phyloP scores from a whole-genome alignment of 768 basidiomycete species.

The Russula virescens region DNA sequence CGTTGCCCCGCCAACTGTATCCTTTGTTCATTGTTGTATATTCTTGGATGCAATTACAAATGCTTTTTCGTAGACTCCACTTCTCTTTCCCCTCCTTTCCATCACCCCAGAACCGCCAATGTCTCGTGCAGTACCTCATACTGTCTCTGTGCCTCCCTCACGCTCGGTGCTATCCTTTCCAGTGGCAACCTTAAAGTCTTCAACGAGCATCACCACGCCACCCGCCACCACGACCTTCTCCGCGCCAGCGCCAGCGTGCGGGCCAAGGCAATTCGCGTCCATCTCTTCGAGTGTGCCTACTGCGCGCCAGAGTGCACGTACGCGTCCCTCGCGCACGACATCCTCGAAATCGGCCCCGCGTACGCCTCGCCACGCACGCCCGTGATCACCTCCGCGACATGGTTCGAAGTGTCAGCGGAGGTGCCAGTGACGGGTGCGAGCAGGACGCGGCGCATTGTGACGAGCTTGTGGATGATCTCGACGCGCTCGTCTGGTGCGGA shows the following conservation, averaged over 20 bases:
- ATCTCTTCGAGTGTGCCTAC: constrained; percentile 64
- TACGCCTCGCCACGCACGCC: constrained; percentile 75
- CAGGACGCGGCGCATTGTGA: constrained; percentile 52
- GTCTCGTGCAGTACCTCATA: constrained; percentile 78
- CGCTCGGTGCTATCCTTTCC: constrained; percentile 76
- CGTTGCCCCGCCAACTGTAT: too few species aligned
- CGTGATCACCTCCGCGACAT: constrained; percentile 40
- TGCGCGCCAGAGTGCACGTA: constrained; percentile 66
- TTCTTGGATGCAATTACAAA: too few species aligned
- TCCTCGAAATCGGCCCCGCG: constrained; percentile 87
- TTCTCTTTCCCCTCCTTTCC: constrained; percentile 26
- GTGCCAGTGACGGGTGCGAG: constrained; percentile 35
- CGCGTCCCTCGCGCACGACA: constrained; percentile 84
- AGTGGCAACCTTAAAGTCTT: constrained; percentile 73
- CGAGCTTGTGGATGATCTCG: constrained; percentile 79
- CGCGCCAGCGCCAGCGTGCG: too few species aligned
- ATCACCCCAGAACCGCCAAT: constrained; percentile 66
- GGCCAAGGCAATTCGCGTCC: constrained; percentile 34
- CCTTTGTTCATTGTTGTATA: too few species aligned
- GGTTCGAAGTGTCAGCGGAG: constrained; percentile 33
- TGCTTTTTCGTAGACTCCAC: neutral
- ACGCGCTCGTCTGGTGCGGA: too few species aligned
- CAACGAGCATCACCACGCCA: constrained; percentile 46
- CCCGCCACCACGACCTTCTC: constrained; percentile 26
- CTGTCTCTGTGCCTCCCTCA: too few species aligned